Conservation (phyloP, 768 basidiomycete genomes). For the Termitomyces sp. region DNA sequence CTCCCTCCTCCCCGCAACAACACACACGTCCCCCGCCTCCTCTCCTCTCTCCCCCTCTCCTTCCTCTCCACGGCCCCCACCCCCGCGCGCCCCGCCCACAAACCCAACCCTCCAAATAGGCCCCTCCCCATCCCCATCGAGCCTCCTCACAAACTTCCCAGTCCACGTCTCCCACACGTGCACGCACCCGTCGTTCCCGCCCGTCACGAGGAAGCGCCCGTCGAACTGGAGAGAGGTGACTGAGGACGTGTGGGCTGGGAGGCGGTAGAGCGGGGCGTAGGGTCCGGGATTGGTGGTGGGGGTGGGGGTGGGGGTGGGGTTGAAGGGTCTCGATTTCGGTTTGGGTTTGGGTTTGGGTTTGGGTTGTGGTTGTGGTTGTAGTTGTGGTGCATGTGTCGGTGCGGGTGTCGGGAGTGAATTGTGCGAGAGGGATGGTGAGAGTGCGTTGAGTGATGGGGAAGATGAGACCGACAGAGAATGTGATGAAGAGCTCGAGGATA, state of each 20-base stretch:
- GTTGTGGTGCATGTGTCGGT: background rate
- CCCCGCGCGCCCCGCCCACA: conserved; percentile 26
- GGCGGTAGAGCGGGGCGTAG: conserved; percentile 51
- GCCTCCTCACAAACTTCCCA: conserved; percentile 63
- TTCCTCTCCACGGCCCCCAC: conserved; percentile 29
- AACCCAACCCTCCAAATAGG: conserved; percentile 83
- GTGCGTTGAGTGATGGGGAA: too few species aligned
- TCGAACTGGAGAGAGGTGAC: conserved; percentile 89
- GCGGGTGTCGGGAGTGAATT: too few species aligned
- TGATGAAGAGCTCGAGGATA: too few species aligned
- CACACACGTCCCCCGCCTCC: conserved; percentile 57
- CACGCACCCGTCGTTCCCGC: conserved; percentile 84
- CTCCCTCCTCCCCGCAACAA: conserved; percentile 75
- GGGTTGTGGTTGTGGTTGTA: background rate
- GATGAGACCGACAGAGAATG: too few species aligned
- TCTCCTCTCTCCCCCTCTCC: background rate
- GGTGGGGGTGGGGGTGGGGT: background rate
- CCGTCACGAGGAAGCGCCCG: conserved; percentile 73
- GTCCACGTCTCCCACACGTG: conserved; percentile 65
- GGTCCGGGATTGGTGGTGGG: conserved; percentile 5
- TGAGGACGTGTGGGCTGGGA: conserved; percentile 86
- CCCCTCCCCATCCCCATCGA: conserved; percentile 73
- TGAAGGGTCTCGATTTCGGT: background rate
- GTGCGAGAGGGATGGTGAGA: too few species aligned
- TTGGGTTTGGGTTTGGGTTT: conserved; percentile 4